Conservation (phyloP, 2,329 filamentous ascomycete genomes). For the Emericellopsis cladophorae region DNA sequence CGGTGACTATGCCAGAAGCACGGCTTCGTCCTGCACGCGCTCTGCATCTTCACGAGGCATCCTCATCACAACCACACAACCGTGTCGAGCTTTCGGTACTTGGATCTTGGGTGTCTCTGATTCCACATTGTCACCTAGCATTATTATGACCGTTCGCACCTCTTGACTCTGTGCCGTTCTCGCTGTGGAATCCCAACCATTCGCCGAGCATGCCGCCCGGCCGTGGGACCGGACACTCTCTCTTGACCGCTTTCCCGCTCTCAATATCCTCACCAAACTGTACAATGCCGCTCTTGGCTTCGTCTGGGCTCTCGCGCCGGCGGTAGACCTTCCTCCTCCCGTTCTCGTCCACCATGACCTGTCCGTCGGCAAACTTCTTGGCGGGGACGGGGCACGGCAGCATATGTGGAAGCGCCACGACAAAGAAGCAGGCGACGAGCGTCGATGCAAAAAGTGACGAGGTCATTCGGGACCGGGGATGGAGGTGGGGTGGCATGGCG, state of each 20-base stretch:
- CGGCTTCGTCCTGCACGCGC: too few species aligned
- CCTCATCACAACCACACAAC: too few species aligned
- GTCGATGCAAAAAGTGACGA: constrained; percentile 93
- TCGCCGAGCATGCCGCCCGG: constrained; percentile 67
- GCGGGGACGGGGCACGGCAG: constrained; percentile 83
- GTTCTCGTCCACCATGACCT: constrained; percentile 31
- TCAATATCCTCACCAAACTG: constrained; percentile 31
- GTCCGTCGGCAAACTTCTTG: constrained; percentile 60
- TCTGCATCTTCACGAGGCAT: too few species aligned
- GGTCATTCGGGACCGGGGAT: constrained; percentile 87
- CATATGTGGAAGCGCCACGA: constrained; percentile 81
- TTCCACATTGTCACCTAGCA: not conserved
- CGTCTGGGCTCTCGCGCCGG: constrained; percentile 18
- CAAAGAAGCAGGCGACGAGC: constrained; percentile 76
- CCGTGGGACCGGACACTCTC: constrained; percentile 89
- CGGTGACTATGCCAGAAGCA: too few species aligned
- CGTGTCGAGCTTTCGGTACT: too few species aligned
- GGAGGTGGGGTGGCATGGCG: constrained; percentile 73
- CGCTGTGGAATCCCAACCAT: constrained; percentile 54
- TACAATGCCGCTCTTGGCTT: constrained; percentile 32
- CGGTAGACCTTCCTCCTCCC: constrained; percentile 30
- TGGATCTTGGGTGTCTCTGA: not conserved
- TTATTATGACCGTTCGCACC: not conserved
- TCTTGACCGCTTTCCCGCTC: constrained; percentile 29
- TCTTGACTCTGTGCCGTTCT: not conserved